Percentiles rank a stretch among this genome's conserved stretches.
phyloP scores from a whole-genome alignment of 2,329 filamentous ascomycete genomes.

The Colletotrichum orchidophilum region DNA sequence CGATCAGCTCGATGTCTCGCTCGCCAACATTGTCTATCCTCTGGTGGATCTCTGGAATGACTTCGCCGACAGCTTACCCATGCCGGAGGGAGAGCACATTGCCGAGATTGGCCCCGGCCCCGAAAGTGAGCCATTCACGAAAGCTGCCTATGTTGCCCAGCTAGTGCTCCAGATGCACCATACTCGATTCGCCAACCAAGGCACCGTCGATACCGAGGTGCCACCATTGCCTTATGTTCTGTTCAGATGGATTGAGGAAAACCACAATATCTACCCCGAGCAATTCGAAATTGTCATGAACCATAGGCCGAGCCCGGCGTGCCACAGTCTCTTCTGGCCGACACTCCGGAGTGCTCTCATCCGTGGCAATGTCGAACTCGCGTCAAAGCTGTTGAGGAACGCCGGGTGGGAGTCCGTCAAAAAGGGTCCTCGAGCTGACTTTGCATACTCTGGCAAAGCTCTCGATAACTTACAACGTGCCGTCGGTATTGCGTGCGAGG shows the following conservation, averaged over 20 bases:
- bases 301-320: slow-evolving; percentile 76
- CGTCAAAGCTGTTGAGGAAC: slow-evolving; percentile 73
- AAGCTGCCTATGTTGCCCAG: slow-evolving; percentile 81
- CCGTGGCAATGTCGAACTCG: slow-evolving; percentile 76
- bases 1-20: slow-evolving; percentile 63
- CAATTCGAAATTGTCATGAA: slow-evolving; percentile 73
- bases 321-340: slow-evolving; percentile 86
- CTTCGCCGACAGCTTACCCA: slow-evolving; percentile 58
- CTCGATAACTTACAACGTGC: slow-evolving; percentile 82
- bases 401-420: slow-evolving; percentile 83
- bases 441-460: slow-evolving; percentile 77
- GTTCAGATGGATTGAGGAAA: slow-evolving; percentile 82
- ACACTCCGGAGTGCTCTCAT: slow-evolving; percentile 78
- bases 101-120: slow-evolving; percentile 73
- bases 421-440: slow-evolving; percentile 67
- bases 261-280: slow-evolving; percentile 77
- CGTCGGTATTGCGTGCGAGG: slow-evolving; percentile 71
- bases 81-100: slow-evolving; percentile 61
- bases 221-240: slow-evolving; percentile 78
- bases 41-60: slow-evolving; percentile 66
- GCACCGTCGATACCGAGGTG: slow-evolving; percentile 47
- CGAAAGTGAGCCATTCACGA: slow-evolving; percentile 71
- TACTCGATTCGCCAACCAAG: slow-evolving; percentile 53
- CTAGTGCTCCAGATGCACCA: slow-evolving; percentile 85
- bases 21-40: slow-evolving; percentile 62